Evolutionary conservation across 1,139 yeast species (phyloP), one percentile per base, ranked within the genome.

Genomic region (Sugiyamaella sp.): DNA sequence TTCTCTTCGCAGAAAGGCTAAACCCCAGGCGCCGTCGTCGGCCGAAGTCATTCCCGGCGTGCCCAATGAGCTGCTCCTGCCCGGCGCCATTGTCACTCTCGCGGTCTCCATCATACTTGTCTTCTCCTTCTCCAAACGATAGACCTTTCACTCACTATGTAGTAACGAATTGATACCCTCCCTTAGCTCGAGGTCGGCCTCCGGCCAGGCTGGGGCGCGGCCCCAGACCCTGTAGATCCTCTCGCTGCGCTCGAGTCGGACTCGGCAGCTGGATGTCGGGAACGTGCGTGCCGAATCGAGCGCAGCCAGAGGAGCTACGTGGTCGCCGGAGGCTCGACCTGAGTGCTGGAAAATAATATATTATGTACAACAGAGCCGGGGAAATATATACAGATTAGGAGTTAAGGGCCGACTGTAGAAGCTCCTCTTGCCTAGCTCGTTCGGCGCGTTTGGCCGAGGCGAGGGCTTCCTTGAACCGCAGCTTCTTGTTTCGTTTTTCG

Each of bases 101-200:
- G 89, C 89, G 1, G 81, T 85, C 1, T 76, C 86, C 1, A 74
- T 80, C 19, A 71, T 83, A 8, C 68, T 82, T 41, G 85, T 81
- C 0, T 79, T 82, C 63, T 71, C 81, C 0, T 63, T 82, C 25
- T 25, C 50, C 24, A 46, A 17, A 37, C 50, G 50, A 21, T 46
- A 43, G 35, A 27, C 10, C 19, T 16, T 9, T 38, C 22, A n/a
- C n/a, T 20, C 10, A 38, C 14, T 29, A 38, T 38, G 41, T 14
- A 14, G 12, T 12, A 19, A 38, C 16, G 10, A 38, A 38, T 16
- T 38, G 16, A 35, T 35, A 35, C 40, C 40, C 40, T 3, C 16
- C 29, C 9, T 29, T 29, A 8, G 8, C 35, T 29, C 4, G 29
- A 5, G 10, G 29, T 24, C 5, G 5, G 29, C 29, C 29, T 24